phyloP scores from a whole-genome alignment of 805 yeast species.

The Tetrapisispora arboricola region DNA sequence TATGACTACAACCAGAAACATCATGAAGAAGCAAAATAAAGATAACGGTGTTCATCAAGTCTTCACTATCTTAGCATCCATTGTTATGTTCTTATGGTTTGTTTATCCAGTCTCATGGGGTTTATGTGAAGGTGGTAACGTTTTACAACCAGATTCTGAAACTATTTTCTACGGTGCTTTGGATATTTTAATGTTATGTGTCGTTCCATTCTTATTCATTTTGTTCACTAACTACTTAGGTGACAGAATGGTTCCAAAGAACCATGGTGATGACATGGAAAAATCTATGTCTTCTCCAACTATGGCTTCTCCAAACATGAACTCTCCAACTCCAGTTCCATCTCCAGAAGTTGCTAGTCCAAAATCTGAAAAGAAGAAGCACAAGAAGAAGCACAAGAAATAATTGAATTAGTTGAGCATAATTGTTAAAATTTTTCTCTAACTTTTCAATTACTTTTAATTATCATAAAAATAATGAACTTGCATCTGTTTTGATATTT shows the following conservation, averaged over 20 bases:
- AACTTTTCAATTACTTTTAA: neutral
- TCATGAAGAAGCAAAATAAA: slow-evolving; percentile 8
- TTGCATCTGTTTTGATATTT: neutral
- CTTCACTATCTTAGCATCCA: slow-evolving; percentile 12
- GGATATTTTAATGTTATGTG: slow-evolving; percentile 38
- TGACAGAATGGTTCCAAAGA: slow-evolving; percentile 13
- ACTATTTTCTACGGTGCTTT: slow-evolving; percentile 50
- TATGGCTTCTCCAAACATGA: slow-evolving; percentile 3
- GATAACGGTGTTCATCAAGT: slow-evolving; percentile 19
- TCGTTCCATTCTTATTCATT: slow-evolving; percentile 20
- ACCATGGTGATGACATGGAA: slow-evolving; percentile 27
- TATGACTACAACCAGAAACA: slow-evolving; percentile 20
- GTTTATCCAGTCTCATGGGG: slow-evolving; percentile 26
- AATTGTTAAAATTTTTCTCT: too few species aligned
- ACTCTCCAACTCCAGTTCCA: slow-evolving; percentile 4
- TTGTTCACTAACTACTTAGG: slow-evolving; percentile 17
- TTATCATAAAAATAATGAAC: neutral
- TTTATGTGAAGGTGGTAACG: slow-evolving; percentile 51
- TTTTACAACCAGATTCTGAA: slow-evolving; percentile 48
- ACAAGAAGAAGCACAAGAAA: slow-evolving; percentile 5
- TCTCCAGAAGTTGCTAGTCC: slow-evolving; percentile 12
- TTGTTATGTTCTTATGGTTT: slow-evolving; percentile 33
- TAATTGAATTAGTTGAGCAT: neutral
- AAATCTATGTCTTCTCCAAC: slow-evolving; percentile 17
- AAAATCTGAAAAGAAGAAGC: slow-evolving; percentile 5